Percentiles rank a stretch among this genome's conserved stretches.
These are phyloP conservation scores for Danielia reshetovae DNA, from an alignment of 805 yeast genomes.

Conservation along the genomic window DNA sequence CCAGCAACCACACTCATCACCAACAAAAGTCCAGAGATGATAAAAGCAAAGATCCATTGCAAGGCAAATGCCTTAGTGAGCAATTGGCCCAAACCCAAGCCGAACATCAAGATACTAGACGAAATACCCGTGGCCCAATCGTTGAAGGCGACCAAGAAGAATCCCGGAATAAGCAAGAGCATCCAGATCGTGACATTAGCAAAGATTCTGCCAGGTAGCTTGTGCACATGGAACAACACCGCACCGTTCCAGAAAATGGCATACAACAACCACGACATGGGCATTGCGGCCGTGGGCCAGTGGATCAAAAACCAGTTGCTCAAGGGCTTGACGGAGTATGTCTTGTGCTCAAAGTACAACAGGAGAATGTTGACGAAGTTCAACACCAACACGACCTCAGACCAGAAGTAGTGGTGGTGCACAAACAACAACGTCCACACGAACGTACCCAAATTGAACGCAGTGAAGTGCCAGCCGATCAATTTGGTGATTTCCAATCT, in stretches of 20 bases:
- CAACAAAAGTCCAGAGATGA: constrained; percentile 56
- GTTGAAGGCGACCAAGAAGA: constrained; percentile 52
- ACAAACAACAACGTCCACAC: constrained; percentile 64
- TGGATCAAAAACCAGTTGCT: constrained; percentile 57
- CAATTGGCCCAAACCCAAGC: constrained; percentile 68
- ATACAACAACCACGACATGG: constrained; percentile 70
- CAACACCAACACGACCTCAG: constrained; percentile 54
- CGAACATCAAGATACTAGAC: constrained; percentile 55
- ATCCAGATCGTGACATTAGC: constrained; percentile 79
- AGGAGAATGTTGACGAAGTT: constrained; percentile 58
- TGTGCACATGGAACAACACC: constrained; percentile 59
- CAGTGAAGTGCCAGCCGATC: constrained; percentile 60
- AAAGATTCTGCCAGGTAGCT: constrained; percentile 57
- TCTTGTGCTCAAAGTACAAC: constrained; percentile 55
- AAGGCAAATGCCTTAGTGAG: constrained; percentile 66
- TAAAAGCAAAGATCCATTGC: constrained; percentile 82
- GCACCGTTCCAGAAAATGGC: constrained; percentile 86
- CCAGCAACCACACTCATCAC: constrained; percentile 47
- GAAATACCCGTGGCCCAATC: constrained; percentile 72
- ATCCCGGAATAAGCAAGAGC: constrained; percentile 61
- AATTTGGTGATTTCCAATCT: constrained; percentile 26
- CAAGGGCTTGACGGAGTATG: constrained; percentile 52
- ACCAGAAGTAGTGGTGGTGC: constrained; percentile 51
- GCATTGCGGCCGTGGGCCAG: constrained; percentile 62
- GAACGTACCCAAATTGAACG: constrained; percentile 57